Evolutionary conservation across 352 stramenopile species (phyloP).

Genomic region (Pythium vanterpoolii): DNA sequence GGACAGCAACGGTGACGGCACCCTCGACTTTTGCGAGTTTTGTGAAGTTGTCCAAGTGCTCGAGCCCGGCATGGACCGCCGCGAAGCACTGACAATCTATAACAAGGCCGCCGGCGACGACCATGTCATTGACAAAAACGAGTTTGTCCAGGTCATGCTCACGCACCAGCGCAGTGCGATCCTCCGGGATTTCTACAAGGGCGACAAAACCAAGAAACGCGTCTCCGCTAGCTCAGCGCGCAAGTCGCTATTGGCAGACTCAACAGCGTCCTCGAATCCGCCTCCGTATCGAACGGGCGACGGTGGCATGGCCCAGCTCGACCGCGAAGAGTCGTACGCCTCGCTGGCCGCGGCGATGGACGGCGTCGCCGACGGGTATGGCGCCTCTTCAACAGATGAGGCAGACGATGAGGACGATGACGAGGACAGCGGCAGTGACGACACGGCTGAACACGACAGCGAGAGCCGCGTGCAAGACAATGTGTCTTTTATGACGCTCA

Average conservation of each 20-base stretch:
- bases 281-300: constrained; percentile 26
- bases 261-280: background rate
- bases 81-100: constrained; percentile 56
- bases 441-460: constrained; percentile 9
- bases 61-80: constrained; percentile 62
- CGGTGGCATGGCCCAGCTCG: constrained; percentile 29
- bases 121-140: constrained; percentile 76
- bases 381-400: background rate
- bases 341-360: constrained; percentile 52
- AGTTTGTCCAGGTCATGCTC: constrained; percentile 77
- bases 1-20: constrained; percentile 69
- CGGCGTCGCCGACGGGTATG: constrained; percentile 12
- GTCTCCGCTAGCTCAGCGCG: constrained; percentile 44
- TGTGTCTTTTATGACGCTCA: constrained; percentile 62
- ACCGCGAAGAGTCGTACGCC: constrained; percentile 56
- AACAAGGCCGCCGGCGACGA: constrained; percentile 63
- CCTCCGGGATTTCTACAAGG: constrained; percentile 58
- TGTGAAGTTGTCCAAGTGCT: constrained; percentile 58
- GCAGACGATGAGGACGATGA: constrained; percentile 23
- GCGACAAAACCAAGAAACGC: constrained; percentile 53
- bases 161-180: constrained; percentile 64
- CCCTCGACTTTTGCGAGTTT: constrained; percentile 71
- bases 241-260: constrained; percentile 28
- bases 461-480: constrained; percentile 40
- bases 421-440: constrained; percentile 33